phyloP scores from a whole-genome alignment of 2,329 filamentous ascomycete species.

The Beauveria sp. region DNA sequence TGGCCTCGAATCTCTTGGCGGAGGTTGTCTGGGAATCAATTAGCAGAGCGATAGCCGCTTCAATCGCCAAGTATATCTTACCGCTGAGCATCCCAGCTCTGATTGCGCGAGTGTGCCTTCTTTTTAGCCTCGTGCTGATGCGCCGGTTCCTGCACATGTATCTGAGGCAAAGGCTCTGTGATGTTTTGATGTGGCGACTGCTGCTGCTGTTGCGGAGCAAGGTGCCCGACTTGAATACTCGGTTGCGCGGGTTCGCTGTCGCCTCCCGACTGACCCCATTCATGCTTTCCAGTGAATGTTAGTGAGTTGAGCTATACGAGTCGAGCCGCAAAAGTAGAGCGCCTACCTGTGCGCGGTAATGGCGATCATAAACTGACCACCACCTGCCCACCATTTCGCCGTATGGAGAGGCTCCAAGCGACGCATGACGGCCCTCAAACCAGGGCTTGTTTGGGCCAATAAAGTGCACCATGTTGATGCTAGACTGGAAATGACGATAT shows the following conservation, averaged over 20 bases:
- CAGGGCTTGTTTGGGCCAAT: constrained; percentile 91
- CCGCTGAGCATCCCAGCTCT: constrained; percentile 49
- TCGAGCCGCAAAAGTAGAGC: not conserved
- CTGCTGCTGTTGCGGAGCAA: constrained; percentile 14
- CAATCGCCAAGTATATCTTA: constrained; percentile 21
- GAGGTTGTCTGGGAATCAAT: constrained; percentile 44
- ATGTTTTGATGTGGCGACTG: constrained; percentile 7
- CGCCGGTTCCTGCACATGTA: not conserved
- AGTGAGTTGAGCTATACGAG: not conserved
- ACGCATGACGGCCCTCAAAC: constrained; percentile 54
- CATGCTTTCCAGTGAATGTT: not conserved
- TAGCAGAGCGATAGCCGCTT: constrained; percentile 12
- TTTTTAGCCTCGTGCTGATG: constrained; percentile 17
- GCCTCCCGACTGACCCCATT: not conserved
- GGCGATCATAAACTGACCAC: constrained; percentile 91
- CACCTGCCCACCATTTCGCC: constrained; percentile 79
- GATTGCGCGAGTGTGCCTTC: constrained; percentile 21
- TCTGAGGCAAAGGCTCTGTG: not conserved
- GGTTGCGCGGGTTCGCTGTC: not conserved
- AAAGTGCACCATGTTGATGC: constrained; percentile 88
- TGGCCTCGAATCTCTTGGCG: constrained; percentile 61
- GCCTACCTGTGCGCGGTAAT: constrained; percentile 56
- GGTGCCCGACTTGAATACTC: constrained; percentile 13
- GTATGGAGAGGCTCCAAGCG: constrained; percentile 55
- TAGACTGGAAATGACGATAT: constrained; percentile 85